Base-by-base conservation (phyloP, 495 filamentous ascomycete species). In the Lepidopterella palustris region DNA sequence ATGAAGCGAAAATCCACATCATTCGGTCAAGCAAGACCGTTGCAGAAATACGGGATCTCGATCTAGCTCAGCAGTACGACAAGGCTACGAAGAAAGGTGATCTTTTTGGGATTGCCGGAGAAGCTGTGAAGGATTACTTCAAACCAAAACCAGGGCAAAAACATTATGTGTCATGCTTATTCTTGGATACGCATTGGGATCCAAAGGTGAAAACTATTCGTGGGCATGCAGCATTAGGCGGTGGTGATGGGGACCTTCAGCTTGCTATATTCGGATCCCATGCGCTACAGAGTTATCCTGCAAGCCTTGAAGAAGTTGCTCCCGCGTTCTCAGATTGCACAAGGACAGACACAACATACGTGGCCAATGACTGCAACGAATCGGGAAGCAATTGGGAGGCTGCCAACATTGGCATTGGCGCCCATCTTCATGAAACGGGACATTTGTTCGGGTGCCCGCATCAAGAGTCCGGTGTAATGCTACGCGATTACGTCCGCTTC, bases 261-360 rank as follows among this genome's bases (percentile, higher is more conserved):
- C 79, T 96, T 62, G 91, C 83, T 4, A 87, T 96, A 31, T 96
- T 95, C 68, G 92, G 92, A 20, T 95, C 90, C 4, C 92, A 96
- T 66, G 83, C 83, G 61, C 78, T 96, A 40, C 89, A 96, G 60
- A 91, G 86, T 69, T 96, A 95, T 67, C 92, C 92, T 0, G 78
- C 87, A 4, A 82, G 81, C 66, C 76, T 97, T 42, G 91, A 95
- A 70, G 92, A 95, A 58, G 85, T 95, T 2, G 85, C 90, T 23
- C 85, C 87, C 18, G 86, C 90, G 5, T 95, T 97, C 65, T 82
- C 80, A 0, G 90, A 97, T 76, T 93, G 90, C 68, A 95, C 90
- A 11, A 81, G 84, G 24, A 95, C 91, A 4, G 89, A 96, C 68
- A 91, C 86, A 5, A 81, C 82, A 32, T 83, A 81, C 63, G 84